Percentiles rank a stretch among this genome's conserved stretches.
These are phyloP conservation scores for Solanum arcanum DNA, from an alignment of 257 asterid species.

Conservation along the genomic window DNA sequence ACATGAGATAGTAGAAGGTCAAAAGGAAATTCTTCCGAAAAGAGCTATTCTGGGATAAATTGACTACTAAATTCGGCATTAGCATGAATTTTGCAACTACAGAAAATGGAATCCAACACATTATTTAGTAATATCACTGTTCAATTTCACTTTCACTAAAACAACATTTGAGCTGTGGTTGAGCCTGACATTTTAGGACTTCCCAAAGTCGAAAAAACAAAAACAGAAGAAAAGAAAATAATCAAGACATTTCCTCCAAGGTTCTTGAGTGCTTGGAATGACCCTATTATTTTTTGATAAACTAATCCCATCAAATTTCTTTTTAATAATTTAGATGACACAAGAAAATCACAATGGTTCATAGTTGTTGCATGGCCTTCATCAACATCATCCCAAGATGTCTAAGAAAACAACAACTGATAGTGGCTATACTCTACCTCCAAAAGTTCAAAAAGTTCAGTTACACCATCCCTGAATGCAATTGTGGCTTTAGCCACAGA, in stretches of 20 bases:
- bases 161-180: neutral
- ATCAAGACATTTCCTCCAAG: neutral
- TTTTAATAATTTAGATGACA: neutral
- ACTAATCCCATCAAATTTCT: neutral
- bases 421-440: conserved; percentile 39
- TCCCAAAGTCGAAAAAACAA: neutral
- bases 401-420: neutral
- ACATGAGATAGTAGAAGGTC: neutral
- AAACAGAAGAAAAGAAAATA: neutral
- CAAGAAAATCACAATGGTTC: neutral
- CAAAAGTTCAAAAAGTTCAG: conserved; percentile 75
- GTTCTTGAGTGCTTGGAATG: neutral
- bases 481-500: conserved; percentile 68
- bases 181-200: neutral
- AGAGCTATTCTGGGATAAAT: neutral
- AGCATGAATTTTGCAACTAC: neutral
- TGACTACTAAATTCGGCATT: neutral
- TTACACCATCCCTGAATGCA: conserved; percentile 76
- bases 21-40: neutral
- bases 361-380: neutral
- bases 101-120: neutral
- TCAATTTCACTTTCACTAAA: neutral
- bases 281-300: neutral
- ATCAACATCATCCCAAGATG: conserved; percentile 8
- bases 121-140: neutral